These are phyloP conservation scores for Acer yangbiense DNA, from an alignment of 345 rosid species.

Conservation along the genomic window DNA sequence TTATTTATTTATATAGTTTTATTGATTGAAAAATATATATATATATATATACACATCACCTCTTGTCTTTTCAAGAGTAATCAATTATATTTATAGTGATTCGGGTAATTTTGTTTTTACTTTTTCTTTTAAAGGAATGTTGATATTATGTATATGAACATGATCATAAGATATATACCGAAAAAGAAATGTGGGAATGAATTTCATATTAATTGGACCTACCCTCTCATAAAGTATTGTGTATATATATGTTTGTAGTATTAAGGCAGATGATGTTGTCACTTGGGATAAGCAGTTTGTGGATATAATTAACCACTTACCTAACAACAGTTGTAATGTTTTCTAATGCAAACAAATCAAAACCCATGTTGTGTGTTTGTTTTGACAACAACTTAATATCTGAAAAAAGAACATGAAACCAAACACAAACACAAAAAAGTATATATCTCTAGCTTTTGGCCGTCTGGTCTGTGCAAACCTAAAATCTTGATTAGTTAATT, in stretches of 20 bases:
- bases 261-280: neutral
- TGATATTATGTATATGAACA: neutral
- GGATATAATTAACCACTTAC: neutral
- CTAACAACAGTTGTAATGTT: neutral
- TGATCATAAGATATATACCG: too few species aligned
- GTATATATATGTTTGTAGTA: neutral
- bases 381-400: neutral
- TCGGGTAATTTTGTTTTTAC: neutral
- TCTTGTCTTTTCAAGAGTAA: too few species aligned
- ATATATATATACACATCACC: too few species aligned
- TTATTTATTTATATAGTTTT: too few species aligned
- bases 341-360: neutral
- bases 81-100: too few species aligned
- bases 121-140: neutral
- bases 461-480: neutral
- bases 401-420: neutral
- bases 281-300: neutral
- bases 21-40: too few species aligned
- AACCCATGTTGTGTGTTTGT: neutral
- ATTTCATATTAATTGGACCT: neutral
- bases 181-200: too few species aligned
- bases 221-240: neutral
- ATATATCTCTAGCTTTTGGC: neutral
- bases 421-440: neutral
- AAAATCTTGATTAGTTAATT: neutral